These are phyloP conservation scores for Eutrema japonicum DNA, from an alignment of 345 rosid genomes.

Conservation along the genomic window DNA sequence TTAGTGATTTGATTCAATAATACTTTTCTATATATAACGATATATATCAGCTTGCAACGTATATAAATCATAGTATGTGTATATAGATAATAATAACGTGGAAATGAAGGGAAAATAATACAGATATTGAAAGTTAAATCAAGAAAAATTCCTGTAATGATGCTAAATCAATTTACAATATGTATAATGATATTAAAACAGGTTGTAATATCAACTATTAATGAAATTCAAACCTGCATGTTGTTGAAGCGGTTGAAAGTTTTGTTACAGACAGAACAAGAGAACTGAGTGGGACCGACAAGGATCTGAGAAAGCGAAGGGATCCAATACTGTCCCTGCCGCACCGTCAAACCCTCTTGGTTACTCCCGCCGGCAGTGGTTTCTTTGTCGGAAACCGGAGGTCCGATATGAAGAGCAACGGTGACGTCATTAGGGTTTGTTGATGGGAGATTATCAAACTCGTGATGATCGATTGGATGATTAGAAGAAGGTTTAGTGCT, in stretches of 20 bases:
- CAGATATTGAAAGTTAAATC: not conserved
- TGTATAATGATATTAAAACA: not conserved
- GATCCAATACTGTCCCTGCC: constrained; percentile 75
- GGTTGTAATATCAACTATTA: too few relatives aligned
- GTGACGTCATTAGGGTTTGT: constrained; percentile 55
- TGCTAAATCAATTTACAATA: not conserved
- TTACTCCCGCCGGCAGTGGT: constrained; percentile 39
- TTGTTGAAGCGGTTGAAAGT: constrained; percentile 90
- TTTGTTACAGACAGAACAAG: constrained; percentile 86
- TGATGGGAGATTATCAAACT: constrained; percentile 19
- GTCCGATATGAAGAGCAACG: constrained; percentile 75
- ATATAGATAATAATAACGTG: constrained; percentile 1
- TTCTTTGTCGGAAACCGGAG: constrained; percentile 46
- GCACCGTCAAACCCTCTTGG: constrained; percentile 44
- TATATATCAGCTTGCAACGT: constrained; percentile 6
- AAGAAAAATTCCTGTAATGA: constrained; percentile 6
- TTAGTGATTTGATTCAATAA: not conserved
- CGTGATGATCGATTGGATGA: constrained; percentile 12
- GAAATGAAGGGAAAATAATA: not conserved
- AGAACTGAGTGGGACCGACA: constrained; percentile 92
- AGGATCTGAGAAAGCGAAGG: constrained; percentile 88
- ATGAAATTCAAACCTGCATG: constrained; percentile 67
- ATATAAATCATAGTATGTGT: not conserved
- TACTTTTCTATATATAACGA: not conserved
- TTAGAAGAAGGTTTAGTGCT: constrained; percentile 30